Conservation (phyloP, 352 stramenopile species). For the Pythium monospermum region DNA sequence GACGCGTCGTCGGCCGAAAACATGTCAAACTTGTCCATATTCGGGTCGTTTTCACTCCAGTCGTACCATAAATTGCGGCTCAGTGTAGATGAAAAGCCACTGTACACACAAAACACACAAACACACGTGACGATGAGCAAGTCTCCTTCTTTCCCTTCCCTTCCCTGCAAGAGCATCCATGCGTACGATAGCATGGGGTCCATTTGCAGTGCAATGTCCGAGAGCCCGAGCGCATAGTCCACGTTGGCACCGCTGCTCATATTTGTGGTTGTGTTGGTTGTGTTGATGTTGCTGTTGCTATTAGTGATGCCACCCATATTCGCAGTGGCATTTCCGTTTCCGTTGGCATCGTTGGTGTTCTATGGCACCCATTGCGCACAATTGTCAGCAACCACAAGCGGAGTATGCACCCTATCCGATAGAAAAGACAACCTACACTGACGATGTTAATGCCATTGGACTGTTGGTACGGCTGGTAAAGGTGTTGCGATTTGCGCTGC, state of each 20-base stretch:
- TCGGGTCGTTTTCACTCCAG: conserved; percentile 78
- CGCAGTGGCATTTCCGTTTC: no score
- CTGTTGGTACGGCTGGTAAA: conserved; percentile 82
- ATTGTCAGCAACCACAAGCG: not conserved
- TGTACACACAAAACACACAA: conserved; percentile 15
- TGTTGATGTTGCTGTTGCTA: no score
- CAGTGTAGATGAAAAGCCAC: conserved; percentile 71
- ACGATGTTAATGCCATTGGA: not conserved
- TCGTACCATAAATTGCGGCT: conserved; percentile 86
- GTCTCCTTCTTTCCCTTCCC: no score
- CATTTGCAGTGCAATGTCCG: conserved; percentile 50
- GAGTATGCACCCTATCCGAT: no score
- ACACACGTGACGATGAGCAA: not conserved
- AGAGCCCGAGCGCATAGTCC: conserved; percentile 37
- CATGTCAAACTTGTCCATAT: conserved; percentile 70
- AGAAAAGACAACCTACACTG: not conserved
- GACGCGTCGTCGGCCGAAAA: conserved; percentile 26
- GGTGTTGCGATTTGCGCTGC: conserved; percentile 60
- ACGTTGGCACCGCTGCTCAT: not conserved
- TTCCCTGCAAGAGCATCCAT: not conserved
- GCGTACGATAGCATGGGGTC: conserved; percentile 71
- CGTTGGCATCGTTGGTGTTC: conserved; percentile 8
- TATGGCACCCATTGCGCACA: not conserved
- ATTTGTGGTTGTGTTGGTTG: no score
- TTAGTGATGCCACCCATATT: no score